Evolutionary conservation across 2,329 filamentous ascomycete genomes (phyloP).

Genomic region (Aureobasidium sp.): DNA sequence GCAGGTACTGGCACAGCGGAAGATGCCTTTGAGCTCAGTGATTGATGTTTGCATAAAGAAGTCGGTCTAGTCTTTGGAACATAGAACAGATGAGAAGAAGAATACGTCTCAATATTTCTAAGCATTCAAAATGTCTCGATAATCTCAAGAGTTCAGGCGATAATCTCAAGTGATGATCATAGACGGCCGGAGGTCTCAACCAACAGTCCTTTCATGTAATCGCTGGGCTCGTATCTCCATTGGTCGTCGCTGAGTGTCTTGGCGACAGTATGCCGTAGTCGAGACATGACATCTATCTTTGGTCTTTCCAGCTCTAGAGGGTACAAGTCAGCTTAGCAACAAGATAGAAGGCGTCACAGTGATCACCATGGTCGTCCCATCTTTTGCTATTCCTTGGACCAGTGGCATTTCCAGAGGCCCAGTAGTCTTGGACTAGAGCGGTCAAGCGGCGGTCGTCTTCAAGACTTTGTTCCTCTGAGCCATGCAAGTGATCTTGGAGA

Average conservation of each 20-base stretch:
- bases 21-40: constrained; percentile 20
- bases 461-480: neutral
- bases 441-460: constrained; percentile 14
- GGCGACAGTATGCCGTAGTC: constrained; percentile 6
- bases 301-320: constrained; percentile 9
- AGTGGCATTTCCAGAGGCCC: constrained; percentile 3
- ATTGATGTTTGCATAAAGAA: constrained; percentile 14
- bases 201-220: constrained; percentile 13
- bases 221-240: constrained; percentile 16
- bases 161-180: neutral
- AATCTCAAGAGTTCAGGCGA: neutral
- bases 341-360: neutral
- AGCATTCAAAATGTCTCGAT: too few species aligned
- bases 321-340: too few species aligned
- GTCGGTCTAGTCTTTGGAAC: neutral
- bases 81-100: neutral
- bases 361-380: constrained; percentile 15
- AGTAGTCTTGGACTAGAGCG: constrained; percentile 11
- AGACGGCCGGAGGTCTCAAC: constrained; percentile 14
- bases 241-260: constrained; percentile 8
- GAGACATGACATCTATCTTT: constrained; percentile 12
- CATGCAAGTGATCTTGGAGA: neutral
- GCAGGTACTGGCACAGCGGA: constrained; percentile 20
- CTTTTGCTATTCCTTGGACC: constrained; percentile 3
- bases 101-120: too few species aligned